Conservation (phyloP, 352 stramenopile species). For the Phytopythium kandeliae region DNA sequence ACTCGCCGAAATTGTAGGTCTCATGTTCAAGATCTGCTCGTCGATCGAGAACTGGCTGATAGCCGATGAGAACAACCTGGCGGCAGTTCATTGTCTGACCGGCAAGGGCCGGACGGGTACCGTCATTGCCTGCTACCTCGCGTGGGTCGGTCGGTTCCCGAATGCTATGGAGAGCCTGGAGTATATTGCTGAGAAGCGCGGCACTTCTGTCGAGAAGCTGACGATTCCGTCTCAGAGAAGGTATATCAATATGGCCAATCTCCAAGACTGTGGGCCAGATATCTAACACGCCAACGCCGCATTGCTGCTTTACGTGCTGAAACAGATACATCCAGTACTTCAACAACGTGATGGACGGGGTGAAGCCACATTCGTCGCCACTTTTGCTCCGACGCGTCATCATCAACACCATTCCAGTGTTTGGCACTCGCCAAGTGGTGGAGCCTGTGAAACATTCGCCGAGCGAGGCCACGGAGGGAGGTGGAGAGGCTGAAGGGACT, state of each 20-base stretch:
- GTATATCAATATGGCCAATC: constrained; percentile 25
- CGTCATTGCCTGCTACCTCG: constrained; percentile 94
- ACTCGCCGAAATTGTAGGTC: constrained; percentile 21
- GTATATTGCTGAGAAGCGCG: constrained; percentile 89
- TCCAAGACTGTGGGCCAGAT: background rate
- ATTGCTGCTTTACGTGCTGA: background rate
- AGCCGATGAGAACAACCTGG: constrained; percentile 94
- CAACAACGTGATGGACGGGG: constrained; percentile 95
- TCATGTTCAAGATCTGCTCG: constrained; percentile 97
- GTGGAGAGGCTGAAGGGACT: no score
- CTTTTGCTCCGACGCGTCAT: constrained; percentile 94
- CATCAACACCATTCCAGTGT: constrained; percentile 92
- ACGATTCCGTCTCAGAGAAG: constrained; percentile 96
- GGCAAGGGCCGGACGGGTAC: constrained; percentile 93
- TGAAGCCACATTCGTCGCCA: constrained; percentile 92
- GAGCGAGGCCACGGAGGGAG: constrained; percentile 16
- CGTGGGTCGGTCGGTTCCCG: constrained; percentile 91
- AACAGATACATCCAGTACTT: constrained; percentile 97
- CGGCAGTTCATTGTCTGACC: constrained; percentile 96
- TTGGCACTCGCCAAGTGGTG: constrained; percentile 59
- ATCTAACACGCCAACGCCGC: background rate
- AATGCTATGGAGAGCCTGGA: constrained; percentile 92
- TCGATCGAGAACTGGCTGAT: constrained; percentile 97
- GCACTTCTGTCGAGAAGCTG: constrained; percentile 87
- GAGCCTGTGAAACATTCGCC: constrained; percentile 52